Conservation (phyloP, 2,329 filamentous ascomycete genomes). For the Epicoccum sorghinum region DNA sequence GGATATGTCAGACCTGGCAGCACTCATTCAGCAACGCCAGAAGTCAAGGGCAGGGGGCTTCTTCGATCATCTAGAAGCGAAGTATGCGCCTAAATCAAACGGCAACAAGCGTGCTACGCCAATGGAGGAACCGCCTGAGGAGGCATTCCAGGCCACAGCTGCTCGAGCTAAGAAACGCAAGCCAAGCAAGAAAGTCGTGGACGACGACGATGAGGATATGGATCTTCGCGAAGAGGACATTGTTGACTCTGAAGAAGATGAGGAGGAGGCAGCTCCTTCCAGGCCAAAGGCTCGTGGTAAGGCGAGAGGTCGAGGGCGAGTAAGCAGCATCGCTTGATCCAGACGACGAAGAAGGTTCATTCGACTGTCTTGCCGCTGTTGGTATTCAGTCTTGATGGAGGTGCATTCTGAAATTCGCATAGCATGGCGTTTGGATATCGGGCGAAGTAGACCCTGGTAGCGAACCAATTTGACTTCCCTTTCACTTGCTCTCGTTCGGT, state of each 20-base stretch:
- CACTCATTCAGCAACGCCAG: constrained; percentile 46
- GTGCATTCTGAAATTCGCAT: constrained; percentile 12
- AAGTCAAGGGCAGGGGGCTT: constrained; percentile 44
- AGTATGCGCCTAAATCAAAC: constrained; percentile 45
- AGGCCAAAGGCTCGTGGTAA: constrained; percentile 29
- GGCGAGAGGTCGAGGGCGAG: constrained; percentile 24
- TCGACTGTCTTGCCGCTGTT: not conserved
- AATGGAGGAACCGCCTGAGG: constrained; percentile 66
- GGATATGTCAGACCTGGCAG: constrained; percentile 45
- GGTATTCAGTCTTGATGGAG: not conserved
- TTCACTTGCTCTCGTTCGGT: not conserved
- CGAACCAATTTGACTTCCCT: not conserved
- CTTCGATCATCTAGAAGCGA: constrained; percentile 43
- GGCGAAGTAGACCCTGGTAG: not conserved
- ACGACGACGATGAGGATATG: constrained; percentile 26
- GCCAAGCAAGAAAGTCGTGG: constrained; percentile 25
- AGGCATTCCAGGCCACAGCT: constrained; percentile 57
- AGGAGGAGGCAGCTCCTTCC: constrained; percentile 24
- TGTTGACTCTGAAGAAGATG: constrained; percentile 30
- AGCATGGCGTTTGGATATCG: constrained; percentile 20
- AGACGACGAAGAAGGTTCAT: not conserved
- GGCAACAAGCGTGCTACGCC: constrained; percentile 54
- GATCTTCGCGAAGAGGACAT: constrained; percentile 35
- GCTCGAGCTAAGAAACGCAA: constrained; percentile 38
- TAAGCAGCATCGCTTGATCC: constrained; percentile 17